These are phyloP conservation scores for Ophiostoma sp. DNA, from an alignment of 2,329 filamentous ascomycete genomes.

Conservation along the genomic window DNA sequence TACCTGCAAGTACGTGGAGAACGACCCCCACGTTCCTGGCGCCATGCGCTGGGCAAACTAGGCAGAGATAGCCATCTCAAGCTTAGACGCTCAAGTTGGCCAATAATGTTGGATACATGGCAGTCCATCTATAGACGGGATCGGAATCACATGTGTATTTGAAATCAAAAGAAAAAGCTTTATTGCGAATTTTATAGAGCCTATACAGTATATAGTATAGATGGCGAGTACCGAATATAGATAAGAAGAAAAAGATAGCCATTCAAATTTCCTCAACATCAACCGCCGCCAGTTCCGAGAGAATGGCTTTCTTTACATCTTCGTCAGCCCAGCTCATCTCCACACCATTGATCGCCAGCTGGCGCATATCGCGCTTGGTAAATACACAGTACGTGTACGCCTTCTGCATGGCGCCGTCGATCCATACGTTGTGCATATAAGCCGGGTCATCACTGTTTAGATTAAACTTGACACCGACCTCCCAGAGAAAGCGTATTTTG, in stretches of 20 bases:
- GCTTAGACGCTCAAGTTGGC: neutral
- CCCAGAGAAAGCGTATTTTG: constrained; percentile 9
- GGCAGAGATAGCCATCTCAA: neutral
- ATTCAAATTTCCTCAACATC: neutral
- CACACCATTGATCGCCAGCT: neutral
- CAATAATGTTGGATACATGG: neutral
- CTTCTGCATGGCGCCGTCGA: constrained; percentile 14
- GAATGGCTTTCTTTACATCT: neutral
- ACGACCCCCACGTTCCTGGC: constrained; percentile 36
- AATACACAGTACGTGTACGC: constrained; percentile 6
- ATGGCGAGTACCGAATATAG: neutral
- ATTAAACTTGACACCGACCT: neutral
- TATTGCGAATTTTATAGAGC: neutral
- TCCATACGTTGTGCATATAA: constrained; percentile 9
- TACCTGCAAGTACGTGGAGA: constrained; percentile 45
- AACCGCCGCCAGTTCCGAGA: neutral
- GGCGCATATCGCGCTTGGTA: neutral
- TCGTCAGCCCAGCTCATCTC: constrained; percentile 5
- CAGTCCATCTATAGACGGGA: neutral
- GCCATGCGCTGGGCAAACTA: constrained; percentile 36
- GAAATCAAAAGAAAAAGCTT: neutral
- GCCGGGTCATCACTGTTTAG: neutral
- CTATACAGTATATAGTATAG: constrained; percentile 13
- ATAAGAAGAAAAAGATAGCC: neutral
- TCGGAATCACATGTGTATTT: neutral